phyloP scores from a whole-genome alignment of 139 green algal genomes.

The Eudorina sp. region DNA sequence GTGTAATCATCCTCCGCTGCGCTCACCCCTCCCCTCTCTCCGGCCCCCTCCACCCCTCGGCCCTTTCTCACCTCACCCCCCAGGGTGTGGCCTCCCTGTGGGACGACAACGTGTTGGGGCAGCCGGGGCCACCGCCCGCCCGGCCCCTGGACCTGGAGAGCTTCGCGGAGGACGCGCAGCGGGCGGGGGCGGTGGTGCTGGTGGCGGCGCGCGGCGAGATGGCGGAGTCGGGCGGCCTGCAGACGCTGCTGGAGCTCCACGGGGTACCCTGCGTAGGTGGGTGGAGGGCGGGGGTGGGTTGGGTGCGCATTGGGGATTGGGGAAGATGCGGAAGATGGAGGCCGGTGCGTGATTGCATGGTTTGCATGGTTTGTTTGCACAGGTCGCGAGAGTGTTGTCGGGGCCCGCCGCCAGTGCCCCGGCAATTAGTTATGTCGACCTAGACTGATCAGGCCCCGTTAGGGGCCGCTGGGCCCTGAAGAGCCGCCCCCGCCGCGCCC shows the following conservation, averaged over 20 bases:
- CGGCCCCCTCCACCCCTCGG: not conserved
- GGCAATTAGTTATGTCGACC: conserved; percentile 43
- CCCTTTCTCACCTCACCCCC: not conserved
- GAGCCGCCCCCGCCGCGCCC: not conserved
- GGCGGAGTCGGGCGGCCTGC: conserved; percentile 25
- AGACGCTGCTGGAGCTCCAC: conserved; percentile 37
- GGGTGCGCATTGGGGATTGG: not conserved
- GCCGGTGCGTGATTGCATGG: not conserved
- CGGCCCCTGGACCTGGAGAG: conserved; percentile 11
- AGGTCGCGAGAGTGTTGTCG: conserved; percentile 49
- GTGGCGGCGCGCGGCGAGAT: conserved; percentile 23
- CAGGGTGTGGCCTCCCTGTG: conserved; percentile 39
- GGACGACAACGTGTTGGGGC: conserved; percentile 5
- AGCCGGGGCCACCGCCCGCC: conserved; percentile 14
- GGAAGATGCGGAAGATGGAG: not conserved
- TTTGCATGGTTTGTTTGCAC: not conserved
- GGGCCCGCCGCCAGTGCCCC: conserved; percentile 24
- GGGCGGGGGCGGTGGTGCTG: conserved; percentile 14
- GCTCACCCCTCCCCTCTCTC: not conserved
- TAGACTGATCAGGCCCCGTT: conserved; percentile 46
- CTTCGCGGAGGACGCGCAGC: conserved; percentile 22
- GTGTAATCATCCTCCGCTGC: not conserved
- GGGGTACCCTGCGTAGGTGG: conserved; percentile 39
- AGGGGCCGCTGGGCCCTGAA: conserved; percentile 16
- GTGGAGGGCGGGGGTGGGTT: not conserved